Base-by-base conservation (phyloP, 2,329 filamentous ascomycete species). In the Talaromyces piceae region DNA sequence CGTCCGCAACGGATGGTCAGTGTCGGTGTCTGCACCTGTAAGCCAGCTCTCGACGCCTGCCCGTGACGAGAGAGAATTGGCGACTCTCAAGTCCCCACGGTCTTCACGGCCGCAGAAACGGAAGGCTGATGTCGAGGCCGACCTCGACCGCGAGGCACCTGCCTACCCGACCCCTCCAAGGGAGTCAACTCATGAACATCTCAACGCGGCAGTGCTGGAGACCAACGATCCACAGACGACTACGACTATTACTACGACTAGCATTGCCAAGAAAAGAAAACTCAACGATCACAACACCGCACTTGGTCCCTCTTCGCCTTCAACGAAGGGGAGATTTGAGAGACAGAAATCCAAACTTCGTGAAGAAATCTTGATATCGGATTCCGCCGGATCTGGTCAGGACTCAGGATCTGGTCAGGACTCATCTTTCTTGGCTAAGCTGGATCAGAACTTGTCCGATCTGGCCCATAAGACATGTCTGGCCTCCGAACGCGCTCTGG, bases 1-100 rank as follows among this genome's bases (percentile, higher is more conserved):
- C 3, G 73, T 81, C 52, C 77, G 79, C 49, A 97, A 96, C 65
- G 93, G 93, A 1, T 98, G 94, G 94, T 79, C 81, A 31, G 64
- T 61, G 58, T 65, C 54, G 58, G 71, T 56, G 57, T 70, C 56
- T 58, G 71, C 54, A 55, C 63, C 44, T 58, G 67, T 53, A 52
- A 68, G 64, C 53, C 60, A 61, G 30, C 54, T 60, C n/a, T 64
- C 63, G 18, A 69, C 64, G 2, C 67, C 70, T 2, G 54, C 56
- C 16, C 47, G 41, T 16, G 44, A 56, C 57, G 18, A 58, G 59
- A 25, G 59, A 62, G 31, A 66, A 67, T 37, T 44, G 45, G 26
- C 37, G 31, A n/a, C 50, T 53, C 4, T 47, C 39, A 18, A 23
- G n/a, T 39, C 45, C 11, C 43, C 20, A 3, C 46, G 27, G 18